Percentiles rank a stretch among this genome's conserved stretches.
These are phyloP conservation scores for Metschnikowia santaceciliae DNA, from an alignment of 805 yeast genomes.

Conservation along the genomic window DNA sequence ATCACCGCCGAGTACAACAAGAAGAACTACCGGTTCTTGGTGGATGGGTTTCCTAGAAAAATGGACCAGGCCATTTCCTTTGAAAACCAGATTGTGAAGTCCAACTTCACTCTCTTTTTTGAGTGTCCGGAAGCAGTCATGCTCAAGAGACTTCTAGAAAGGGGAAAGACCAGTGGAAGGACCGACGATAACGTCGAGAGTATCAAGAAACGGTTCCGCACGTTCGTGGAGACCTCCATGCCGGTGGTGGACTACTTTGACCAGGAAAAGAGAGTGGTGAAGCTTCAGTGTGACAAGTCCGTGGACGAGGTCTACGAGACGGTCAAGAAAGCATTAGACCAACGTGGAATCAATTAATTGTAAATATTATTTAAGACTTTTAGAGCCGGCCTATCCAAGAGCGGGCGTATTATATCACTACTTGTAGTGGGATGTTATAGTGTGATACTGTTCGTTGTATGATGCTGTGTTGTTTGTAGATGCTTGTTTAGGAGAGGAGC, in stretches of 20 bases:
- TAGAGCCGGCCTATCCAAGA: neutral
- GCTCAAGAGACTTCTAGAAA: constrained; percentile 77
- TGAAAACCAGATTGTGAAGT: constrained; percentile 71
- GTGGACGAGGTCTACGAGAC: constrained; percentile 72
- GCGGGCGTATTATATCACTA: too few species aligned
- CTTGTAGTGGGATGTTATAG: too few species aligned
- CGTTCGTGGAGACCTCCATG: constrained; percentile 83
- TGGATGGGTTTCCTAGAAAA: constrained; percentile 96
- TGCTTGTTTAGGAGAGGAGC: constrained; percentile 8
- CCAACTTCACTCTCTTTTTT: constrained; percentile 67
- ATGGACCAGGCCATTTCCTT: constrained; percentile 98
- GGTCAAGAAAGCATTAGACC: constrained; percentile 62
- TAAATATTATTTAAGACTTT: neutral
- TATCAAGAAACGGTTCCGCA: constrained; percentile 82
- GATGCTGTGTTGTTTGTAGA: neutral
- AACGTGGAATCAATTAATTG: constrained; percentile 26
- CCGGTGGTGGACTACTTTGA: constrained; percentile 89
- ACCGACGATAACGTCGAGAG: constrained; percentile 89
- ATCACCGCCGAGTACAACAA: constrained; percentile 49
- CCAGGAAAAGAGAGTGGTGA: constrained; percentile 69
- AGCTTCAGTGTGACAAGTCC: constrained; percentile 72
- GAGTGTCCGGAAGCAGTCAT: constrained; percentile 81
- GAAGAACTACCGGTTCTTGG: constrained; percentile 65
- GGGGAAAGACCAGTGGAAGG: constrained; percentile 95
- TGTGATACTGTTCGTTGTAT: too few species aligned